These are phyloP conservation scores for Mortierella sp. DNA, from an alignment of 371 early-diverging fungal genomes.

Conservation along the genomic window DNA sequence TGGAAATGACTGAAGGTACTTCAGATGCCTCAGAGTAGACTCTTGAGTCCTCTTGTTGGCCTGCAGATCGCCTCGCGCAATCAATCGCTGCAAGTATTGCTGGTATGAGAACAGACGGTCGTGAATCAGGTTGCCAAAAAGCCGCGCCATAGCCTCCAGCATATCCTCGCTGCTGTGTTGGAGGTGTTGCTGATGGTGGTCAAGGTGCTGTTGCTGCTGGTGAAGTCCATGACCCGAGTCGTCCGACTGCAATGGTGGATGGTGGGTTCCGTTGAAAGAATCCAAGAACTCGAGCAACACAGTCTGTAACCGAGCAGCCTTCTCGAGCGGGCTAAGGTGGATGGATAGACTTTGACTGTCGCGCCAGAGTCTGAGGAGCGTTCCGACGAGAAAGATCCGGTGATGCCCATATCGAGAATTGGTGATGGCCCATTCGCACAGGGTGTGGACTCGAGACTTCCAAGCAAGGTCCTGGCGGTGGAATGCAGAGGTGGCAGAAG, in stretches of 20 bases:
- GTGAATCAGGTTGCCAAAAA: constrained; percentile 73
- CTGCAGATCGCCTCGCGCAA: constrained; percentile 75
- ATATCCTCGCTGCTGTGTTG: constrained; percentile 41
- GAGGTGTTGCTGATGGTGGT: constrained; percentile 21
- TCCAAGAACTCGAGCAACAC: constrained; percentile 48
- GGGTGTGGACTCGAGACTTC: constrained; percentile 39
- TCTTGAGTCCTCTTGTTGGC: constrained; percentile 58
- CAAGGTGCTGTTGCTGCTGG: not conserved
- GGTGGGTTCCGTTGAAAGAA: constrained; percentile 38
- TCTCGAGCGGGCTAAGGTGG: constrained; percentile 41
- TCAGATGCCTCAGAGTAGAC: constrained; percentile 63
- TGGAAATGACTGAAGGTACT: constrained; percentile 70
- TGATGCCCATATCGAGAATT: constrained; percentile 69
- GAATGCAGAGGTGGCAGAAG: constrained; percentile 4
- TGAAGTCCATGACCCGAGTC: constrained; percentile 17
- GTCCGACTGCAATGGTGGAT: constrained; percentile 11
- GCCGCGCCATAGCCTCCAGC: constrained; percentile 41
- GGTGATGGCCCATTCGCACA: constrained; percentile 75
- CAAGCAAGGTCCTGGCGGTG: constrained; percentile 27
- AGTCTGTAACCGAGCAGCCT: constrained; percentile 28
- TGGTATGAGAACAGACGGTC: constrained; percentile 73
- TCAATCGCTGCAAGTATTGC: constrained; percentile 71
- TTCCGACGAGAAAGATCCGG: constrained; percentile 68
- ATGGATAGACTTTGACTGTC: constrained; percentile 52
- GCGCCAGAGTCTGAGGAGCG: constrained; percentile 65